A percentile compares a stretch with the other conserved stretches of the same genome.
Evolutionary conservation across 305 asterid species (phyloP).

Genomic region (Solanum aculeatissimum): DNA sequence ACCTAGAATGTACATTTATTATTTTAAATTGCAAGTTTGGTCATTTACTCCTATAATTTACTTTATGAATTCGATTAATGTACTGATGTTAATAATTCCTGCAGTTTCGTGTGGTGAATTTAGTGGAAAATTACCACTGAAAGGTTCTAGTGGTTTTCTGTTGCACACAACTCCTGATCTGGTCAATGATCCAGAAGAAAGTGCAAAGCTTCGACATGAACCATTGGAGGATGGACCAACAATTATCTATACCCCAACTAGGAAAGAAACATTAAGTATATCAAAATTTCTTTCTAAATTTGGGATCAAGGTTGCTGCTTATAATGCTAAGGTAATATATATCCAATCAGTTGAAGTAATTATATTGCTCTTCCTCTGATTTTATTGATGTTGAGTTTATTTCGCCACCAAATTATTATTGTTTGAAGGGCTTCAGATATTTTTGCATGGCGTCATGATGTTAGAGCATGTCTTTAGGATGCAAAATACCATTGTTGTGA

Average conservation of each 20-base stretch:
- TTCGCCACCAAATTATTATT: neutral
- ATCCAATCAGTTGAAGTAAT: neutral
- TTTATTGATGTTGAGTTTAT: neutral
- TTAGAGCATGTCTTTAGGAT: neutral
- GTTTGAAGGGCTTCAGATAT: neutral
- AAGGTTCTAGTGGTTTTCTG: constrained; percentile 8
- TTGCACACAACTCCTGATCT: constrained; percentile 11
- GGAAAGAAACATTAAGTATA: constrained; percentile 59
- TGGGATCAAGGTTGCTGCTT: constrained; percentile 74
- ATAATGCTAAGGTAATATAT: constrained; percentile 56
- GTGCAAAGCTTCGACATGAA: constrained; percentile 17
- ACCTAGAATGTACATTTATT: neutral
- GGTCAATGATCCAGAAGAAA: constrained; percentile 24
- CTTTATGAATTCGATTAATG: neutral
- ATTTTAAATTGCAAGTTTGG: neutral
- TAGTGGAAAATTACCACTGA: constrained; percentile 23
- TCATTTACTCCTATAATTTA: neutral
- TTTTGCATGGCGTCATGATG: neutral
- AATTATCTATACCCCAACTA: constrained; percentile 58
- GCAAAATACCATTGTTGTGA: neutral
- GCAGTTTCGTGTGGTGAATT: constrained; percentile 73
- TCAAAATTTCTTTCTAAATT: constrained; percentile 44
- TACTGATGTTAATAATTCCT: neutral
- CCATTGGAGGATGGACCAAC: constrained; percentile 47
- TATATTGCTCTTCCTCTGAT: neutral